Conservation (phyloP, 176 grass and related monocot genomes). For the Eremochloa ophiuroides region DNA sequence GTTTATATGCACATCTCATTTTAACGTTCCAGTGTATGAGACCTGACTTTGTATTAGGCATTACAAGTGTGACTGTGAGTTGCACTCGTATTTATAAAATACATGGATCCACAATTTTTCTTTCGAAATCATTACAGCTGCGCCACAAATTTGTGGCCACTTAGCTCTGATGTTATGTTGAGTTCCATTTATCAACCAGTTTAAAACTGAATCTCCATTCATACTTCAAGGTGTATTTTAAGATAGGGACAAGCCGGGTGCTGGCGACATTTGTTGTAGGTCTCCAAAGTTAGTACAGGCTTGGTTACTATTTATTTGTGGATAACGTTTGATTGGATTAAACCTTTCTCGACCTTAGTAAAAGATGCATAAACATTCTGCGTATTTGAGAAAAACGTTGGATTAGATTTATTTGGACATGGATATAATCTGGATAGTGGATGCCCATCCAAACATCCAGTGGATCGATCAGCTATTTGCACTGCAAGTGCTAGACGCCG, state of each 20-base stretch:
- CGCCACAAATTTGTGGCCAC: background rate
- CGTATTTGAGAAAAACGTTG: too few species aligned
- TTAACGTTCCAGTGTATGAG: background rate
- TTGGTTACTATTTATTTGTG: too few species aligned
- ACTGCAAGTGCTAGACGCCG: too few species aligned
- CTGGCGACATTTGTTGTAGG: background rate
- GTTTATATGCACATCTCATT: background rate
- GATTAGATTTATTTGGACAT: too few species aligned
- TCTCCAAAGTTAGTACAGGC: background rate
- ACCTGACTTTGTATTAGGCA: background rate
- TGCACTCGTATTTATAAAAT: background rate
- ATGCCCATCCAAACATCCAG: too few species aligned
- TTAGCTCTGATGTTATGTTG: background rate
- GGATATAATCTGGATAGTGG: too few species aligned
- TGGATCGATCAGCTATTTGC: too few species aligned
- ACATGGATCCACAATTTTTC: background rate
- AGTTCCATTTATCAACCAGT: background rate
- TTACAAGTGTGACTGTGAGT: background rate
- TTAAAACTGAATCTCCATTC: background rate
- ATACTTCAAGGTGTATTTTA: background rate
- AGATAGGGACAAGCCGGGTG: background rate
- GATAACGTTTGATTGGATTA: too few species aligned
- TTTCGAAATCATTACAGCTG: background rate
- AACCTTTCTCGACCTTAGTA: too few species aligned
- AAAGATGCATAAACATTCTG: too few species aligned